Base-by-base conservation (phyloP, 140 eudicot species). In the Cichorium intybus region DNA sequence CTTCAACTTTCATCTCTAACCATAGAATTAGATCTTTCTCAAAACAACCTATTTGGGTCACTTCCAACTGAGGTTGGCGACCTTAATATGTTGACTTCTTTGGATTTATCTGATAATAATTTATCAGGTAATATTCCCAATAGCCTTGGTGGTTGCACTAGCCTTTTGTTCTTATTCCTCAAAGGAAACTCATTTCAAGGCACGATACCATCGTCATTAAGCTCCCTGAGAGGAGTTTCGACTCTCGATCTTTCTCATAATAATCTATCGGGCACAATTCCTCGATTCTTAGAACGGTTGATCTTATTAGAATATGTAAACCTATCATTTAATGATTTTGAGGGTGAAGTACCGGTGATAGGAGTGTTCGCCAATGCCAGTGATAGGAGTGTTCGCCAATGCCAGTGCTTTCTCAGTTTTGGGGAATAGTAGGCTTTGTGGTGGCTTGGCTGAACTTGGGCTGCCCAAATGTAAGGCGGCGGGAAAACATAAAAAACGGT, bases 251-350 rank as follows among this genome's bases (percentile, higher is more conserved):
- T 82, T 45, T 78, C 84, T n/a, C n/a, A 60, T 4, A 82, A 82
- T 31, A 78, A 82, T 60, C 50, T 82, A 47, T 74, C 84, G 0
- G 87, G 87, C n/a, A 34, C 39, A 37, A 75, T 82, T 15, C 87
- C 87, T 11, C 29, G 3, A 0, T 74, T 37, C 47, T 57, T 70
- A 11, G 76, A 48, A 31, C 41, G 4, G 1, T 50, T 81, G n/a
- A n/a, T 10, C 4, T 12, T 33, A 3, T 48, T 82, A 15, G 35
- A 43, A 20, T n/a, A 12, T 24, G 0, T 78, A 21, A 62, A 77
- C 46, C 24, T 81, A 1, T 81, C 84, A 0, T 74, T 20, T 16
- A 81, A 74, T 21, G 39, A 73, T 56, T 73, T 81, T 58, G 77
- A 73, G 20, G 86, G 86, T 43, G 56, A 48, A 15, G 62, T 75